Evolutionary conservation across 1,139 yeast species (phyloP).

Genomic region (Suhomyces wounanorum): DNA sequence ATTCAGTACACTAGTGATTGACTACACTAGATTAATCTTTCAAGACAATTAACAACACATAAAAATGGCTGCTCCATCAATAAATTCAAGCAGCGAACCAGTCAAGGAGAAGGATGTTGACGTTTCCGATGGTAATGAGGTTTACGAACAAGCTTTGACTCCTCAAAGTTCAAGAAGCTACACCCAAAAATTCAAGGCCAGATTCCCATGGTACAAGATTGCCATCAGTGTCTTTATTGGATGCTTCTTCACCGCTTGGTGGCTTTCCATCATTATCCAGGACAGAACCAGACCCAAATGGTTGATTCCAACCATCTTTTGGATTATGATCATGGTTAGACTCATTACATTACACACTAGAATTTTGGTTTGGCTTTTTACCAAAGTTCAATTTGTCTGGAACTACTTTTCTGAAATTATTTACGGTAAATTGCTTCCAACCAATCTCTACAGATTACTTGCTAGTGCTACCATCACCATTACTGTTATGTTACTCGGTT

Average conservation of each 20-base stretch:
- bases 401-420: slow-evolving; percentile 39
- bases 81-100: neutral
- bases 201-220: slow-evolving; percentile 20
- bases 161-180: slow-evolving; percentile 7
- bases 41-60: neutral
- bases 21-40: neutral
- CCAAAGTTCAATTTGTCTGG: slow-evolving; percentile 40
- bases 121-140: slow-evolving; percentile 1
- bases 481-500: slow-evolving; percentile 53
- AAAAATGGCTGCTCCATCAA: neutral
- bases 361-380: slow-evolving; percentile 35
- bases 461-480: slow-evolving; percentile 50
- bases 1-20: slow-evolving; percentile 17
- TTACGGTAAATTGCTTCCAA: slow-evolving; percentile 38
- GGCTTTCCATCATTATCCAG: slow-evolving; percentile 61
- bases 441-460: slow-evolving; percentile 39
- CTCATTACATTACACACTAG: slow-evolving; percentile 56
- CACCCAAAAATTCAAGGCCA: slow-evolving; percentile 9
- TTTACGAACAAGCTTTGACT: slow-evolving; percentile 2
- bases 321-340: slow-evolving; percentile 56
- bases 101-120: slow-evolving; percentile 5
- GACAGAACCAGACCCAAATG: slow-evolving; percentile 54
- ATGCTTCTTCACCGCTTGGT: slow-evolving; percentile 64
- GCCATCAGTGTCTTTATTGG: slow-evolving; percentile 37
- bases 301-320: slow-evolving; percentile 64